These are phyloP conservation scores for Neonectria magnoliae DNA, from an alignment of 2,329 filamentous ascomycete species.

Conservation along the genomic window DNA sequence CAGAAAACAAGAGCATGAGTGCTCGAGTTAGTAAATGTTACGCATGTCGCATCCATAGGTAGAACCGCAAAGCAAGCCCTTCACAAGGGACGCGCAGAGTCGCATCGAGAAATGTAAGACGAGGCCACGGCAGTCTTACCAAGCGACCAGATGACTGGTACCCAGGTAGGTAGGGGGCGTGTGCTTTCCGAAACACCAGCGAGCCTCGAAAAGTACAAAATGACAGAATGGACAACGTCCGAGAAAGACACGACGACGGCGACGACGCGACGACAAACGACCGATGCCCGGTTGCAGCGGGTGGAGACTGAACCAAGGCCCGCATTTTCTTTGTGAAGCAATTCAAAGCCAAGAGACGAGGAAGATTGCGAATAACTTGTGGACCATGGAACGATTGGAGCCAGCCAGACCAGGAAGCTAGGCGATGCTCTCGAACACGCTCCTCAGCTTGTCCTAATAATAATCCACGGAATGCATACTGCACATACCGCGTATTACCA, in stretches of 20 bases:
- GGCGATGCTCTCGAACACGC: not conserved
- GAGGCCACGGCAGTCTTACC: not conserved
- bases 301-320: not conserved
- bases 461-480: not conserved
- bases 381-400: not conserved
- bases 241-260: not conserved
- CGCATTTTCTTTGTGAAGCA: not conserved
- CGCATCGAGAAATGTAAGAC: not conserved
- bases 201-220: not conserved
- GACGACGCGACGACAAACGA: conserved; percentile 1
- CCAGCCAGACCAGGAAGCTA: not conserved
- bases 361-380: not conserved
- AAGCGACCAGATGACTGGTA: not conserved
- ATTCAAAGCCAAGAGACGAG: not conserved
- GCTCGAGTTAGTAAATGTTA: not conserved
- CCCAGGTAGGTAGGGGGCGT: not conserved
- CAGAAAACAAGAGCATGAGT: not conserved
- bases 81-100: not conserved
- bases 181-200: not conserved
- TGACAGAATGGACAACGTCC: not conserved
- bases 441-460: conserved; percentile 4
- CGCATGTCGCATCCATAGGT: not conserved
- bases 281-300: not conserved
- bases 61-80: not conserved
- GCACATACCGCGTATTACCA: not conserved